A percentile compares a stretch with the other conserved stretches of the same genome.
phyloP scores from a whole-genome alignment of 2,329 filamentous ascomycete species.

The Lizonia empirigonia region DNA sequence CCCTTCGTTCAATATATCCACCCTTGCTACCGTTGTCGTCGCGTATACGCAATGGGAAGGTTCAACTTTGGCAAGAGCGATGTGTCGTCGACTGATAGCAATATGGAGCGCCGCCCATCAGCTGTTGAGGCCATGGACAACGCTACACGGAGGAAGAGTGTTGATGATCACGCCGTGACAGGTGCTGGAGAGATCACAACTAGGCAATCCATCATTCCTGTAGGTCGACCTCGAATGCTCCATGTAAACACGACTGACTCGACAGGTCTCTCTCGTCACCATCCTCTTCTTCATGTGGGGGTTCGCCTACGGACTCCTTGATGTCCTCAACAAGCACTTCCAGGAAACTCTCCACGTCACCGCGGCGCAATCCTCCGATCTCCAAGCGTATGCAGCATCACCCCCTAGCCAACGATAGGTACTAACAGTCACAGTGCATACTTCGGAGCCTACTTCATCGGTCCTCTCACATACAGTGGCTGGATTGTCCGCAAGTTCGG shows the following conservation, averaged over 20 bases:
- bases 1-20: not conserved
- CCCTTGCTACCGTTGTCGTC: not conserved
- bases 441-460: constrained; percentile 72
- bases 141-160: constrained; percentile 20
- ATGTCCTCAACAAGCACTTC: constrained; percentile 75
- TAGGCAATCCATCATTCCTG: constrained; percentile 64
- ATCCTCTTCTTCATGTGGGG: constrained; percentile 88
- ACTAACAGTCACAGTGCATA: constrained; percentile 55
- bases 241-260: not conserved
- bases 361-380: constrained; percentile 64
- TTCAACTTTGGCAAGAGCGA: constrained; percentile 20
- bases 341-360: constrained; percentile 65
- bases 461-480: constrained; percentile 68
- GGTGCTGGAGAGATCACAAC: constrained; percentile 52
- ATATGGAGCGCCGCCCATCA: constrained; percentile 24
- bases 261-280: constrained; percentile 63
- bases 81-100: constrained; percentile 11
- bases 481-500: constrained; percentile 62
- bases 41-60: constrained; percentile 7
- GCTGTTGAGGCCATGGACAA: constrained; percentile 28
- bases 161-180: constrained; percentile 31
- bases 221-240: not conserved
- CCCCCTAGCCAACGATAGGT: constrained; percentile 6
- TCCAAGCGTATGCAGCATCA: constrained; percentile 67
- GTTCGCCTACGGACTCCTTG: constrained; percentile 83